Percentiles rank a stretch among this genome's conserved stretches.
Conservation (phyloP, 148 eudicot species). For the Polygonum aviculare region DNA sequence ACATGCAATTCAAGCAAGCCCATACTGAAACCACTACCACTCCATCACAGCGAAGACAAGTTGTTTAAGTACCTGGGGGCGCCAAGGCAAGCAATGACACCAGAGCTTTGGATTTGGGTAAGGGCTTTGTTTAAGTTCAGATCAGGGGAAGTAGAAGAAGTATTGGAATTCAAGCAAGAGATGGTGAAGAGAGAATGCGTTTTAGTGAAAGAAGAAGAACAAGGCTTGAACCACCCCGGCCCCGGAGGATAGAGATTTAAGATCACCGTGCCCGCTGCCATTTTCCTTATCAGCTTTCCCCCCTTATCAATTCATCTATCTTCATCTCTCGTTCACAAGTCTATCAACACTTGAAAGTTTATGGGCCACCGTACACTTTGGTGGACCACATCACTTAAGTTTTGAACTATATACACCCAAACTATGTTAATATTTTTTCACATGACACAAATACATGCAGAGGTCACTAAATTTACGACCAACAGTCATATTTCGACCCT, state of each 20-base stretch:
- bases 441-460: too few species aligned
- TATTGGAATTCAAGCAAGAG: not conserved
- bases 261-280: not conserved
- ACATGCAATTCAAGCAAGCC: not conserved
- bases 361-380: too few species aligned
- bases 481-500: too few species aligned
- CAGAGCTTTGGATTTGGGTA: slow-evolving; percentile 39
- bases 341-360: too few species aligned
- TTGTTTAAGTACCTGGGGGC: slow-evolving; percentile 47
- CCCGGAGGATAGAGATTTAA: not conserved
- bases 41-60: not conserved
- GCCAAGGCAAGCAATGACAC: slow-evolving; percentile 76
- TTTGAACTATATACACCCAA: too few species aligned
- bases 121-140: slow-evolving; percentile 27
- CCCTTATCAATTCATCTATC: too few species aligned
- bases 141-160: slow-evolving; percentile 11
- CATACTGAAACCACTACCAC: not conserved
- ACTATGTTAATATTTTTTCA: too few species aligned
- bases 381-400: too few species aligned
- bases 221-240: not conserved
- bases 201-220: not conserved
- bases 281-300: not conserved
- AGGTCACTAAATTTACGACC: too few species aligned
- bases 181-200: not conserved
- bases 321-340: too few species aligned